Base-by-base conservation (phyloP, 805 yeast species). In the Wickerhamomyces hampshirensis region DNA sequence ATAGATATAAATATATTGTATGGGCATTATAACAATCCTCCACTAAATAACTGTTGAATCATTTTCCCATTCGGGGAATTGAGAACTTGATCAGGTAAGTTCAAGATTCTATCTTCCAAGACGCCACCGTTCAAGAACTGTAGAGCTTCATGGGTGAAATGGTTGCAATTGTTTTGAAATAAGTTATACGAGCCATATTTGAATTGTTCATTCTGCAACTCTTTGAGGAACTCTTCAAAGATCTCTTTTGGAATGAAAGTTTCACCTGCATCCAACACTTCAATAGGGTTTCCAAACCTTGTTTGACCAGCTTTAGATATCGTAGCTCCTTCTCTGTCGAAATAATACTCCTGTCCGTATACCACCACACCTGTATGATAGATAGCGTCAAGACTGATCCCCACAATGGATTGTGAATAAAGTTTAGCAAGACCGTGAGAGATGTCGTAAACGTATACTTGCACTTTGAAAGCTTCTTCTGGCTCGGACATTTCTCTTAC, bases 91-190 rank as follows among this genome's bases (percentile, higher is more conserved):
- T 67, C 65, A 0, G 87, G 85, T 15, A 79, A 62, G 14, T 62
- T 54, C 27, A 67, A 53, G 16, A 80, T 78, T 34, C 71, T 60
- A 15, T 63, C 64, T 10, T 84, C 86, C 27, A 80, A 62, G 34
- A 61, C 66, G 39, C 63, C 60, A 6, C 80, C 83, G 17, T 73
- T 77, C 39, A 78, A 56, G 43, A 80, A 79, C 47, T 78, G 77
- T 28, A 74, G 49, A 38, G 74, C 50, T 30, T 70, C 77, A 46
- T 78, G 71, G 14, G 81, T 67, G 58, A 80, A 79, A 56, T 81
- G 80, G 57, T 80, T 80, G 56, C 87, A 80, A 50, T 80, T 80
- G 56, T 79, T 79, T 35, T 68, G 67, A 40, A 80, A 76, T 39
- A 80, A 55, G 44, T 77, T 75, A 58, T 80, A 80, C 26, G 57